Base-by-base conservation (phyloP, 257 asterid genomes). In the Lithospermum erythrorhizon region DNA sequence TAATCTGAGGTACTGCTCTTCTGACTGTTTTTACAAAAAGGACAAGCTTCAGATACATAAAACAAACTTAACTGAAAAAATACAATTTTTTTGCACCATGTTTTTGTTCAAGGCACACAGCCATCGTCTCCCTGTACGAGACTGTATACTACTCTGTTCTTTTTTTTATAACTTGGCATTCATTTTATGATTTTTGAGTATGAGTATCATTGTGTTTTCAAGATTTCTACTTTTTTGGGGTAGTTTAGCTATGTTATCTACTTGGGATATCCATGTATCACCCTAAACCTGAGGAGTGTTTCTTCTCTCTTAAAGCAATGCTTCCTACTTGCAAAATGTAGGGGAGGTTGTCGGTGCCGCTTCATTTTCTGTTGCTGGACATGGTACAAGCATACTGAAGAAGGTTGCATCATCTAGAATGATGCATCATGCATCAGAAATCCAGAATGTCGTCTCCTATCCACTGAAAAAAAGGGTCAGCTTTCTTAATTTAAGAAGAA, bases 341-440 rank as follows among this genome's bases (percentile, higher is more conserved):
- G 98, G 97, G 30, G 97, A 93, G 86, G 94, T 93, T 69, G 90
- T 89, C 52, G 98, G 98, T 37, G 82, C 96, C n/a, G 86, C 95
- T 70, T 89, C 95, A 35, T 81, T 93, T 67, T 75, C 95, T 6
- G 82, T 93, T 61, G 17, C 49, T 41, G 96, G 90, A 65, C 93
- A 74, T 63, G 87, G 90, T 55, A 59, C 79, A 30, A 70, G 78
- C 80, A 59, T 74, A 54, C 66, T 86, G 79, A 89, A 79, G 78
- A 93, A 86, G 83, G 76, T 84, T 72, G 75, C 97, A 74, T 93
- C 97, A 63, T 86, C 81, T 63, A 86, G 77, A 80, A 84, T 84
- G 96, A 79, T 93, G 76, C 87, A 86, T 75, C 95, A 85, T 71
- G 65, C 86, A 64, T 66, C 85, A 56, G 83, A 86, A 47, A 70